Percentiles rank a stretch among this genome's conserved stretches.
Evolutionary conservation across 2,329 filamentous ascomycete genomes (phyloP).

Genomic region (Aspergillus pseudoglaucus): DNA sequence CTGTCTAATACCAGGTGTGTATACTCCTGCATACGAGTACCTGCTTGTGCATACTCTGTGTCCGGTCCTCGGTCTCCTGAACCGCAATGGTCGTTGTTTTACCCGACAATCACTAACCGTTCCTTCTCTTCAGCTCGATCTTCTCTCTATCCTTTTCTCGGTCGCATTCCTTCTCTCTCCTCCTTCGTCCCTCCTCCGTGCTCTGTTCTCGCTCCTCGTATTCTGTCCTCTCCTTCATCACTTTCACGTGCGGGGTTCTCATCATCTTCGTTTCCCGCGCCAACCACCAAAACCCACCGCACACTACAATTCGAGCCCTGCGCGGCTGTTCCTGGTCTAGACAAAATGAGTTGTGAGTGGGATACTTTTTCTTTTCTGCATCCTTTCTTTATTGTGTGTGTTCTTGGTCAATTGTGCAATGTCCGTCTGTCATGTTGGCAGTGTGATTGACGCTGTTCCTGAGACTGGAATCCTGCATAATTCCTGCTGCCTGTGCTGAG

Average conservation of each 20-base stretch:
- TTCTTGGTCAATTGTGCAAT: background rate
- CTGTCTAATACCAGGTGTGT: too few species aligned
- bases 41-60: too few species aligned
- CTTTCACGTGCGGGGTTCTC: constrained; percentile 19
- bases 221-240: constrained; percentile 8
- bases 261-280: constrained; percentile 10
- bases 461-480: constrained; percentile 2
- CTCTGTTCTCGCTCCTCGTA: background rate
- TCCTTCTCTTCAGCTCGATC: background rate
- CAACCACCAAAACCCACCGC: constrained; percentile 11
- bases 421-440: constrained; percentile 1
- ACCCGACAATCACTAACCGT: background rate
- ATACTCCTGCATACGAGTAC: too few species aligned
- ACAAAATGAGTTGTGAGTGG: constrained; percentile 21
- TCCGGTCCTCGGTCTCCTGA: too few species aligned
- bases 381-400: background rate
- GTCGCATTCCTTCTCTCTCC: constrained; percentile 2
- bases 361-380: constrained; percentile 2
- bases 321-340: constrained; percentile 1
- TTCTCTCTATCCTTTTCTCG: background rate
- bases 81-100: too few species aligned
- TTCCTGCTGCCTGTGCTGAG: background rate
- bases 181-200: background rate
- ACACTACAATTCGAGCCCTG: constrained; percentile 5
- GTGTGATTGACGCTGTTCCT: constrained; percentile 2